Base-by-base conservation (phyloP, 192 early-diverging fungal species). In the Glomus cerebriforme region DNA sequence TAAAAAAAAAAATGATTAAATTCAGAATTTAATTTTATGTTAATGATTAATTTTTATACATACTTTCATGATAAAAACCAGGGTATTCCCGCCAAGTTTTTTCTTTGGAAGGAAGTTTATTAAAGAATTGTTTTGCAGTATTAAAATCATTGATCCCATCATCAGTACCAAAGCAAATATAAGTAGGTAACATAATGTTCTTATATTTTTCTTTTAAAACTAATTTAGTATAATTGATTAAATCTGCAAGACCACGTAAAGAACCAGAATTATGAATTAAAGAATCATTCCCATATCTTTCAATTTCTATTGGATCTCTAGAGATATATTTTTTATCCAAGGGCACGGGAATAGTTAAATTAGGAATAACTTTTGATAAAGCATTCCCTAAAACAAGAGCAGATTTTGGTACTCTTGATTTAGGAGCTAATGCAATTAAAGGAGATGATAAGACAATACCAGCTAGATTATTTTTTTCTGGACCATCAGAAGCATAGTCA, bases 31-130 rank as follows among this genome's bases (percentile, higher is more conserved):
- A 3, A n/a, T 19, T 17, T 34, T 13, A 37, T 67, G 22, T 35
- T 35, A 37, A 37, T n/a, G 15, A 39, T 35, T 19, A 9, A 7
- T n/a, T 22, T n/a, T 22, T 35, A n/a, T 37, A 39, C 66, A 37
- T 35, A 68, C 66, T n/a, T 68, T 68, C 66, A 68, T 68, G 66
- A 68, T 68, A 68, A 68, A 31, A 29, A 35, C 66, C 66, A 7
- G 31, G 5, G 19, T 19, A 68, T 68, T 68, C 66, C 5, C 35
- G 66, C 15, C 22, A 68, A 31, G 32, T 68, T 68, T 35, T n/a
- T 32, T 68, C 19, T 0, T 35, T 6, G 0, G 22, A 15, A 35
- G 31, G 31, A 26, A 37, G 6, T 34, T 68, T 68, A 15, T n/a
- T 7, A 37, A 68, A 35, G 1, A 68, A 35, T 68, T 68, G 6